Evolutionary conservation across 495 filamentous ascomycete genomes (phyloP).

Genomic region (Penicillium tannophilum): DNA sequence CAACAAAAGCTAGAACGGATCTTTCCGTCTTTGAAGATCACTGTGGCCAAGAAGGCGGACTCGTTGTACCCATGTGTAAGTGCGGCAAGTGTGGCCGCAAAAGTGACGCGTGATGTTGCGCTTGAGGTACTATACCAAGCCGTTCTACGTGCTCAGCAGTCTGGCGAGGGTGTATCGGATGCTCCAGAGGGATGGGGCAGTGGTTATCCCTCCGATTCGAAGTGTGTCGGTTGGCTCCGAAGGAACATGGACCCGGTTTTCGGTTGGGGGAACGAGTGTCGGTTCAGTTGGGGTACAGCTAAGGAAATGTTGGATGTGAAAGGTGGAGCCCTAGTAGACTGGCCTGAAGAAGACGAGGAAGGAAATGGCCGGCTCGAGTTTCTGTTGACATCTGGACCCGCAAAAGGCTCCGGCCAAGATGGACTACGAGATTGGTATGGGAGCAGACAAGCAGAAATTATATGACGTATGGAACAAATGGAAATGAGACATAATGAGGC

Average conservation of each 20-base stretch:
- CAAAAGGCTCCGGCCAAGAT: slow-evolving; percentile 27
- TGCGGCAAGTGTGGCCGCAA: slow-evolving; percentile 91
- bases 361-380: slow-evolving; percentile 68
- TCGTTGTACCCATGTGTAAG: slow-evolving; percentile 90
- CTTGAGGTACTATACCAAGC: slow-evolving; percentile 72
- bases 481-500: slow-evolving; percentile 20
- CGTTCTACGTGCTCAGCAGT: slow-evolving; percentile 27
- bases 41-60: slow-evolving; percentile 95
- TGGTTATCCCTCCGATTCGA: slow-evolving; percentile 88
- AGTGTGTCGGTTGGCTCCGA: slow-evolving; percentile 79
- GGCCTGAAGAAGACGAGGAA: slow-evolving; percentile 75
- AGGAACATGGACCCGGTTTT: slow-evolving; percentile 89
- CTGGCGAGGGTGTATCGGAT: slow-evolving; percentile 2
- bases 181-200: slow-evolving; percentile 71
- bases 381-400: slow-evolving; percentile 45
- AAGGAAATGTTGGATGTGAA: slow-evolving; percentile 85
- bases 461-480: slow-evolving; percentile 17
- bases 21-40: slow-evolving; percentile 79
- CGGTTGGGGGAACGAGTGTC: slow-evolving; percentile 89
- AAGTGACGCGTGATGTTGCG: slow-evolving; percentile 90
- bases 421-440: slow-evolving; percentile 49
- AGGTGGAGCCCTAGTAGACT: slow-evolving; percentile 71
- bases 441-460: slow-evolving; percentile 35
- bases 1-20: slow-evolving; percentile 80
- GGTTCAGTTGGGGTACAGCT: slow-evolving; percentile 93